Evolutionary conservation across 345 rosid genomes (phyloP).

Genomic region (Populus pruinosa): DNA sequence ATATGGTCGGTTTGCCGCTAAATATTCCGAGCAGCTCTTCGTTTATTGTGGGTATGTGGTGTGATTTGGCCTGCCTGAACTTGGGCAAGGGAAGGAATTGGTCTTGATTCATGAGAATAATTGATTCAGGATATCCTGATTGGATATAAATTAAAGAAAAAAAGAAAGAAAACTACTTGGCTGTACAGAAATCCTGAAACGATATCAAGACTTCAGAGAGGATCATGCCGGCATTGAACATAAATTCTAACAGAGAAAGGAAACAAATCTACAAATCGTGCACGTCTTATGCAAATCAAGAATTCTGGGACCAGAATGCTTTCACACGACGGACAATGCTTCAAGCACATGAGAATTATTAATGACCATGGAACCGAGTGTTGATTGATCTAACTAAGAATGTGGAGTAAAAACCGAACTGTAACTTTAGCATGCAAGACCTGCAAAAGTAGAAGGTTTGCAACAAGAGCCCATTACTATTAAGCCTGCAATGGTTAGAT

Average conservation of each 20-base stretch:
- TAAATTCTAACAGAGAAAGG: background rate
- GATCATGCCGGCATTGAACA: background rate
- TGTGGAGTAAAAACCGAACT: background rate
- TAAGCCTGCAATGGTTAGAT: background rate
- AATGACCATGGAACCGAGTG: background rate
- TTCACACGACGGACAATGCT: background rate
- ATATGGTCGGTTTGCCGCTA: background rate
- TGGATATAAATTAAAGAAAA: background rate
- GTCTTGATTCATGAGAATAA: background rate
- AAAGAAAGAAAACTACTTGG: background rate
- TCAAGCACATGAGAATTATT: background rate
- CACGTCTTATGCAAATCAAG: background rate
- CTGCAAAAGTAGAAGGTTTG: background rate
- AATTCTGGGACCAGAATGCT: background rate
- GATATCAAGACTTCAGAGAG: background rate
- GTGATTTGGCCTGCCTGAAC: background rate
- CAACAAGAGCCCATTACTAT: background rate
- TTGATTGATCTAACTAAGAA: background rate
- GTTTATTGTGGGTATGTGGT: background rate
- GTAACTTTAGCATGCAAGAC: background rate
- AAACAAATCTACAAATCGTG: background rate
- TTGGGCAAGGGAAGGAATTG: no score
- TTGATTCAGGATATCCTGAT: background rate
- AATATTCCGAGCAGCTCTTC: background rate
- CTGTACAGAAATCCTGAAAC: background rate